Conservation (phyloP, 2,329 filamentous ascomycete species). For the Aspergillus sp. region DNA sequence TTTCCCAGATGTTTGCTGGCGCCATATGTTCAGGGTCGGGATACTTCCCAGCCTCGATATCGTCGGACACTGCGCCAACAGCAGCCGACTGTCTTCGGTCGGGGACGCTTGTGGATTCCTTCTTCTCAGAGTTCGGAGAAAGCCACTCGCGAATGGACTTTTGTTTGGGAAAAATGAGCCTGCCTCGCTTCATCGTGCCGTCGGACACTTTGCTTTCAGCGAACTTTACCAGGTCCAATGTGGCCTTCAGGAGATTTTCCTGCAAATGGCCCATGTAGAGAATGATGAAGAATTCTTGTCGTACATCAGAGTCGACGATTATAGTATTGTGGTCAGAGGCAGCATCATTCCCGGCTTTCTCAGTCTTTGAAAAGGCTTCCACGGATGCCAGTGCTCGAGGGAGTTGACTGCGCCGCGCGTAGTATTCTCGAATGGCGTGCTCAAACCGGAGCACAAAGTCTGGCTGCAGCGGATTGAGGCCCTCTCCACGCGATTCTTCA, state of each 20-base stretch:
- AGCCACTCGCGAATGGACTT: constrained; percentile 63
- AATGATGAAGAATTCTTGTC: constrained; percentile 62
- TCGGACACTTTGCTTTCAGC: constrained; percentile 62
- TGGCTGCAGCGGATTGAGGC: constrained; percentile 53
- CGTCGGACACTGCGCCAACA: constrained; percentile 47
- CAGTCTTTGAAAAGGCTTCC: constrained; percentile 21
- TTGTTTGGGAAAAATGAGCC: constrained; percentile 61
- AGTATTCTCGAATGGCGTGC: constrained; percentile 53
- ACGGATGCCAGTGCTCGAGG: constrained; percentile 46
- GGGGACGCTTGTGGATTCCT: constrained; percentile 2
- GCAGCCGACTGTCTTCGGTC: constrained; percentile 17
- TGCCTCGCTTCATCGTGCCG: constrained; percentile 61
- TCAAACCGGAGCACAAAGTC: constrained; percentile 56
- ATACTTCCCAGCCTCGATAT: constrained; percentile 40
- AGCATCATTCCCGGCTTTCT: constrained; percentile 35
- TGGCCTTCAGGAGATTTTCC: constrained; percentile 56
- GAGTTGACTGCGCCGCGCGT: constrained; percentile 48
- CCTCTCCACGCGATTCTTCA: constrained; percentile 55
- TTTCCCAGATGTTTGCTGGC: constrained; percentile 60
- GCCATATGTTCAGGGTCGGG: constrained; percentile 70
- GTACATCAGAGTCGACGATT: constrained; percentile 25
- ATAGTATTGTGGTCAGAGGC: constrained; percentile 14
- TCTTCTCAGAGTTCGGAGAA: constrained; percentile 13
- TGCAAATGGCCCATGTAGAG: constrained; percentile 66
- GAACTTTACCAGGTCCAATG: constrained; percentile 63